Conservation (phyloP, 768 basidiomycete species). For the Trametes cinnabarina region DNA sequence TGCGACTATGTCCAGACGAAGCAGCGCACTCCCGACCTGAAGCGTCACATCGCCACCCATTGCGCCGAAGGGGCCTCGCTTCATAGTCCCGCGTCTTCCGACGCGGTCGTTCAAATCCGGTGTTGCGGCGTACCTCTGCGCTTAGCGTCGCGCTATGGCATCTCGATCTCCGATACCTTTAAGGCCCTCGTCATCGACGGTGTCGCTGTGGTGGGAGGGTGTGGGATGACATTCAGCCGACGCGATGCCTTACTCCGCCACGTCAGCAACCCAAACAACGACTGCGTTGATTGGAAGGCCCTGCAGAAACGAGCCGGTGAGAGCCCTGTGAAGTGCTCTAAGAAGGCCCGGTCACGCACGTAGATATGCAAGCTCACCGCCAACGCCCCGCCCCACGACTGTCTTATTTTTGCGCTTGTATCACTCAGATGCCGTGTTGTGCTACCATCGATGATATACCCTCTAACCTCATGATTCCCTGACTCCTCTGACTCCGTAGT, state of each 20-base stretch:
- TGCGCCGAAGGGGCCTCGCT: not conserved
- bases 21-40: not conserved
- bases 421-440: too few species aligned
- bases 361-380: not conserved
- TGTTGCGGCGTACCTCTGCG: not conserved
- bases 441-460: too few species aligned
- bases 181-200: not conserved
- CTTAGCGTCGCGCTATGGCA: not conserved
- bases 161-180: not conserved
- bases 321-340: not conserved
- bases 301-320: not conserved
- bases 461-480: too few species aligned
- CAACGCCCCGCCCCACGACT: too few species aligned
- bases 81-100: not conserved
- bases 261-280: not conserved
- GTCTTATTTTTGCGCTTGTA: too few species aligned
- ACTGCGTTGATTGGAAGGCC: not conserved
- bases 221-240: slow-evolving; percentile 4
- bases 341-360: not conserved
- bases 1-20: not conserved
- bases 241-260: not conserved
- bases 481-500: too few species aligned
- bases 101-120: not conserved
- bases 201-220: not conserved
- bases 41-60: slow-evolving; percentile 1